Evolutionary conservation across 257 asterid species (phyloP).

Genomic region (Gentiana dahurica): DNA sequence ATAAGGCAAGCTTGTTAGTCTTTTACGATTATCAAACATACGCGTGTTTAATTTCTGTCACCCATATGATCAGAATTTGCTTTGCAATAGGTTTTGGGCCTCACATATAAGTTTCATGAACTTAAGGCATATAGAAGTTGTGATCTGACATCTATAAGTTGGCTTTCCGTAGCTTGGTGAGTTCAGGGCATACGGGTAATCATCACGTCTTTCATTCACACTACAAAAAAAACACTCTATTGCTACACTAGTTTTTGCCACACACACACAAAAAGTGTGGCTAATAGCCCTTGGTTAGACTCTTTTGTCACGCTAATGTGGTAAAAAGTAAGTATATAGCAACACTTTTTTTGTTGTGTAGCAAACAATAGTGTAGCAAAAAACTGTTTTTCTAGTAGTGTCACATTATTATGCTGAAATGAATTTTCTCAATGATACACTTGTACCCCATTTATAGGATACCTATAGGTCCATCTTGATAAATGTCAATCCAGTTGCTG

Average conservation of each 20-base stretch:
- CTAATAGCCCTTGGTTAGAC: no score
- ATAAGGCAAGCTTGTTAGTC: slow-evolving; percentile 46
- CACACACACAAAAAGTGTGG: no score
- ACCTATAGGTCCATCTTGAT: slow-evolving; percentile 70
- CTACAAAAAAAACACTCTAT: no score
- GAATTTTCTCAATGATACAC: background rate
- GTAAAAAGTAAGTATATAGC: no score
- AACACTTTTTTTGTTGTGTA: no score
- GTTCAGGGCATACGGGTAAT: background rate
- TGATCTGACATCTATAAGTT: slow-evolving; percentile 73
- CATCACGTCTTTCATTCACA: background rate
- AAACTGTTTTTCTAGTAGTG: no score
- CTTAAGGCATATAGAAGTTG: slow-evolving; percentile 62
- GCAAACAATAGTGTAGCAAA: no score
- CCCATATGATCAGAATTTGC: background rate
- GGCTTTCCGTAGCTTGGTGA: slow-evolving; percentile 97
- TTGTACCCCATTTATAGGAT: slow-evolving; percentile 91
- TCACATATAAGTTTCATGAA: slow-evolving; percentile 60
- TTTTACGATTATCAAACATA: slow-evolving; percentile 3
- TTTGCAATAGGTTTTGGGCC: slow-evolving; percentile 47
- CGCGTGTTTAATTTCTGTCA: background rate
- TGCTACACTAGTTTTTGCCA: no score
- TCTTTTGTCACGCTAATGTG: no score
- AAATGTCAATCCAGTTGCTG: no score
- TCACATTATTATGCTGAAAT: slow-evolving; percentile 4